A percentile compares a stretch with the other conserved stretches of the same genome.
Conservation (phyloP, 257 asterid species). For the Primulina tabacum region DNA sequence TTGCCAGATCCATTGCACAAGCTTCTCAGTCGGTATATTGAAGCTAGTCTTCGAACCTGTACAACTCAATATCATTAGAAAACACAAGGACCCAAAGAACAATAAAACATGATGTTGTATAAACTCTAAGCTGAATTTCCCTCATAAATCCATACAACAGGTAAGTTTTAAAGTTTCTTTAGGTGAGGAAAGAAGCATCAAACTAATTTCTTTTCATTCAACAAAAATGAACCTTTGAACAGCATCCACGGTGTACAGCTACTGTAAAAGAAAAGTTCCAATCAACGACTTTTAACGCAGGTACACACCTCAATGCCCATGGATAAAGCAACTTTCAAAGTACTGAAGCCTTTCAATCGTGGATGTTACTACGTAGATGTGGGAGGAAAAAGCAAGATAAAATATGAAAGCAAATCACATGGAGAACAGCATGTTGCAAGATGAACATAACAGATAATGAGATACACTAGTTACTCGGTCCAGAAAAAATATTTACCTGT, state of each 20-base stretch:
- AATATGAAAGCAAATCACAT: not conserved
- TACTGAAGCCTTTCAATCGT: conserved; percentile 4
- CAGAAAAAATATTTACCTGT: conserved; percentile 52
- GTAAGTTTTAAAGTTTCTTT: too few species aligned
- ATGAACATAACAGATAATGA: not conserved
- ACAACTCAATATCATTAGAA: conserved; percentile 21
- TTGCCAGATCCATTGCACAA: conserved; percentile 79
- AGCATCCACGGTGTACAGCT: not conserved
- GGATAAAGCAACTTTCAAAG: not conserved
- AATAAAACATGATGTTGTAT: not conserved
- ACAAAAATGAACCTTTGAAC: too few species aligned
- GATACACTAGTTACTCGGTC: conserved; percentile 22
- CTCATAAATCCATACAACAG: not conserved
- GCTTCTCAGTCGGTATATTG: conserved; percentile 74
- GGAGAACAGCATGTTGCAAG: conserved; percentile 4
- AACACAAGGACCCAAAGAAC: not conserved
- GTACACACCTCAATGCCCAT: conserved; percentile 4
- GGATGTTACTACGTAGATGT: conserved; percentile 3
- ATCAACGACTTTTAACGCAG: not conserved
- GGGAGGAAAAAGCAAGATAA: conserved; percentile 4
- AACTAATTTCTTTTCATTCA: not conserved
- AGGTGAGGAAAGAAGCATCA: not conserved
- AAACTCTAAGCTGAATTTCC: not conserved
- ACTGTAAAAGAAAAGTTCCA: too few species aligned
- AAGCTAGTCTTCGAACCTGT: conserved; percentile 75